Evolutionary conservation across 2,329 filamentous ascomycete genomes (phyloP), one percentile per base, ranked within the genome.

Genomic region (Cytospora mali): DNA sequence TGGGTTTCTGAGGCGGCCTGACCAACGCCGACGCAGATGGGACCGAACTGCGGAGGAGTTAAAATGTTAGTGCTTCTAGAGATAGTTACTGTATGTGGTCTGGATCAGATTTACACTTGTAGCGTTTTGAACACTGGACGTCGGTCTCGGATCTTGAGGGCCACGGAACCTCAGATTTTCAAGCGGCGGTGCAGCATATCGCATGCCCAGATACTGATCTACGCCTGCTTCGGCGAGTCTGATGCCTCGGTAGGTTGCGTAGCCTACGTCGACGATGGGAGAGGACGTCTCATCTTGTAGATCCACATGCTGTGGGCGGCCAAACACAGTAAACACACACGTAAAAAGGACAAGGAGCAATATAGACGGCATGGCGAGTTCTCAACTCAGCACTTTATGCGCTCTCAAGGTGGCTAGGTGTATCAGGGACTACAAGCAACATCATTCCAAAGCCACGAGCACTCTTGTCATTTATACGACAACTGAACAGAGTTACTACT

Each of bases 181-280:
- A 2, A 89, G 62, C 0, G 91, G 91, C 16, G 90, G 79, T 6
- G 88, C 86, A 1, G 90, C 91, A 76, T 86, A 95, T 50, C 89
- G 84, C 66, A 95, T 85, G 1, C 90, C 91, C 9, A 91, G 80
- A 89, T 89, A 94, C 72, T 88, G 81, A 2, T 83, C 86, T 54
- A 92, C 76, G 1, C 87, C 88, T 68, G 84, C 84, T 42, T 23
- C 42, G 0, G 74, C 68, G 1, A 82, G 76, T 1, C 77, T 70
- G 4, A 77, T 74, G 10, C 91, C 91, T 55, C 80, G 74, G 70
- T 93, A 92, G 28, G 79, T 82, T 31, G 87, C 82, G 71, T 93
- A 93, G 3, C 80, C 81, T 25, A 93, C 78, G 65, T 90, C 79
- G 16, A 92, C 85, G 3, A 78, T 62, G 18, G 72, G 66, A 5